Evolutionary conservation across 2,329 filamentous ascomycete genomes (phyloP), one percentile per base, ranked within the genome.

Genomic region (Lasiodiplodia gonubiensis): DNA sequence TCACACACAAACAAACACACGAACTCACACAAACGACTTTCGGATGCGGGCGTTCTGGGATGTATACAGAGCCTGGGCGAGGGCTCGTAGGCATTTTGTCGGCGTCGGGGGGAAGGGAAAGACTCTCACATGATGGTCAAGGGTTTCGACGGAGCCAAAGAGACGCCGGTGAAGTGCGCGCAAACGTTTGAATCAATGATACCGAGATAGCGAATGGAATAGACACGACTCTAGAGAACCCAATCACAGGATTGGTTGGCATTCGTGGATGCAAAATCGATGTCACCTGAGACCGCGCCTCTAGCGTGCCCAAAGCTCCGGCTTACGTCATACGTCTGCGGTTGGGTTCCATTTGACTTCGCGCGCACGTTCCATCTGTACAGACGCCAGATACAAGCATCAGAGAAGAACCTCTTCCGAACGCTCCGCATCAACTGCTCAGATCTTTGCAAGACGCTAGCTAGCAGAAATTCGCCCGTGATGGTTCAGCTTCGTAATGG

Each of bases 11-110:
- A 16, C 42, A 46, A 16, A 51, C 48, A 25, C 18, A 42, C 39
- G 21, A 7, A 51, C n/a, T 25, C 48, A 21, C 48, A 23, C 25
- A 49, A 33, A 61, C 57, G 52, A 30, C 27, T 66, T 57, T 59
- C 52, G 12, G 61, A 10, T 57, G 33, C 54, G 42, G 57, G 64
- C 53, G 64, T 66, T 66, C 42, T 18, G 53, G 53, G 54, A 46
- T 39, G 16, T 39, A 39, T 35, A 42, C 61, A 57, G 52, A 66
- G 52, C 64, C 64, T 57, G 64, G 64, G 52, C 30, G 52, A 37
- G 54, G 64, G 64, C 64, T 61, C 46, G 46, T 53, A 39, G 54
- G 65, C 65, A 67, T 67, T 67, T 67, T 60, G 42, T 60, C 55
- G 65, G 65, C 65, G 65, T 67, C 65, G 54, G 54, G 21, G 53